Evolutionary conservation across 2,329 filamentous ascomycete genomes (phyloP), one percentile per base, ranked within the genome.

Genomic region (Trichoderma koningii): DNA sequence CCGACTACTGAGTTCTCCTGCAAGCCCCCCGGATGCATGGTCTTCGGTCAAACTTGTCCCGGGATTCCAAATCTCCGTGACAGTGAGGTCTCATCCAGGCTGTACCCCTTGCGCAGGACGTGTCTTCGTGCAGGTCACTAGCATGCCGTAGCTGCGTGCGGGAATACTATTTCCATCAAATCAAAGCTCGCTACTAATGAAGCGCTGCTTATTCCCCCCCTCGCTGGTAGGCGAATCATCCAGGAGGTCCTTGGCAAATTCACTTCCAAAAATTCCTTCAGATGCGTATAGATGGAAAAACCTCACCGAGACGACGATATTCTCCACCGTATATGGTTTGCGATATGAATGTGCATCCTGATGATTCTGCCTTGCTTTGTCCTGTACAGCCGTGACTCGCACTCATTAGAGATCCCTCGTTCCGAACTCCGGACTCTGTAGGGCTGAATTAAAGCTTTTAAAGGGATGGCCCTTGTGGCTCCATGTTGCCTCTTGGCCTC

Each of bases 131-230:
- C 30, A 34, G 9, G 30, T 34, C 30, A 34, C 30, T 34, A 34
- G 30, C 34, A 38, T 38, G 5, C 34, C 3, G 10, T 14, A 34
- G n/a, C 21, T 41, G 47, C 47, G 38, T 61, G 17, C 44, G 57
- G 57, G 38, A 52, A 61, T 61, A 61, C 34, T 30, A 61, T 52
- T 61, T 61, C 42, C 57, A 61, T 61, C 57, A 28, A 61, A 61
- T 61, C 57, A 61, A 61, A 30, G 12, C 10, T 45, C 45, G 48
- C 34, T 14, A 5, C 34, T 14, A 12, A 38, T 38, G 34, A 14
- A 14, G 10, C 12, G 34, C 34, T 38, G 34, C 34, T 38, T 38
- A 50, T n/a, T 44, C n/a, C 30, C 44, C 56, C 47, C 56, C 45
- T 38, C 47, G 9, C n/a, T 17, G 30, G 15, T 23, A 44, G 15